Conservation (phyloP, 2,329 filamentous ascomycete species). For the Paecilomyces formosus region DNA sequence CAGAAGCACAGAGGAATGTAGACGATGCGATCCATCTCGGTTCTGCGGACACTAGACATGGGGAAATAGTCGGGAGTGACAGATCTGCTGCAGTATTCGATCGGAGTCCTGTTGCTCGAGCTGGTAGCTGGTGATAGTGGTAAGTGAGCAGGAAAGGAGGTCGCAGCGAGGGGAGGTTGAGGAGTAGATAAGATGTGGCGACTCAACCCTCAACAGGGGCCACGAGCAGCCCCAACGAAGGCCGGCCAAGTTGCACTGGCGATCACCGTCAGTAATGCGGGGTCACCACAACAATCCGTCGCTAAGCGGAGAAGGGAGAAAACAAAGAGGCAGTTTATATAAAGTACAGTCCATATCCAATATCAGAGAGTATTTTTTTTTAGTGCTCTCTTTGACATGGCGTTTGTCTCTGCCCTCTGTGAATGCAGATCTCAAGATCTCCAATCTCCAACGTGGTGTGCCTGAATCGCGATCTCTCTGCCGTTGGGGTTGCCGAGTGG, state of each 20-base stretch:
- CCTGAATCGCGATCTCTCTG: not conserved
- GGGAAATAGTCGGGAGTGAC: not conserved
- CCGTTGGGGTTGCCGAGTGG: not conserved
- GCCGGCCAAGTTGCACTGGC: not conserved
- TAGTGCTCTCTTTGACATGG: not conserved
- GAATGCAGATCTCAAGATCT: not conserved
- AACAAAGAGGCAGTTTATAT: not conserved
- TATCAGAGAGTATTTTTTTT: too few species aligned
- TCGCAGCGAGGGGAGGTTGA: not conserved
- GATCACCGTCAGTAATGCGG: not conserved
- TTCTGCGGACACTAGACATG: not conserved
- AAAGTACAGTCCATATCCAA: too few species aligned
- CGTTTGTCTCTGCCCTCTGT: not conserved
- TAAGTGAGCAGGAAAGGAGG: not conserved
- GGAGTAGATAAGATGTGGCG: not conserved
- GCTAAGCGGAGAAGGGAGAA: not conserved
- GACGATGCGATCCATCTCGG: constrained; percentile 25
- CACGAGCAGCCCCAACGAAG: not conserved
- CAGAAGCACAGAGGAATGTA: constrained; percentile 31
- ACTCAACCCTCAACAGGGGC: not conserved
- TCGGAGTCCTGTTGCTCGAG: not conserved
- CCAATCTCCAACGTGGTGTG: not conserved
- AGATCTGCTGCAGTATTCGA: not conserved
- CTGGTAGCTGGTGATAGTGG: not conserved
- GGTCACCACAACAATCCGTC: not conserved